phyloP scores from a whole-genome alignment of 345 rosid genomes.

The Corymbia maculata region DNA sequence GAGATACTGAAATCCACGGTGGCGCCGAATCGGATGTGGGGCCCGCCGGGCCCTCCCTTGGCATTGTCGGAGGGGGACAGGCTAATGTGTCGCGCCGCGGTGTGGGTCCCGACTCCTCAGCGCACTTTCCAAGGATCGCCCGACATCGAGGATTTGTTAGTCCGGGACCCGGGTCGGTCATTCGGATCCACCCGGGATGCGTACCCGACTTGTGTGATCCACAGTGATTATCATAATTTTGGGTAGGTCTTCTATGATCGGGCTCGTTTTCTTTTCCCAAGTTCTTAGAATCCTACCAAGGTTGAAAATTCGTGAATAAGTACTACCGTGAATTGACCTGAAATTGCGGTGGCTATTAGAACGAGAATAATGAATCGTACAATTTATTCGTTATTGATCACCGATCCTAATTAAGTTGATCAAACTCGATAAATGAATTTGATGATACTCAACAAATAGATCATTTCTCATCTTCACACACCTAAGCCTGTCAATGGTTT shows the following conservation, averaged over 20 bases:
- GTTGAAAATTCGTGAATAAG: background rate
- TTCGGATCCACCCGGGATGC: background rate
- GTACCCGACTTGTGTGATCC: background rate
- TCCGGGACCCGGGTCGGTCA: background rate
- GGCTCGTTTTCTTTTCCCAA: background rate
- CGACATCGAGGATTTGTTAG: background rate
- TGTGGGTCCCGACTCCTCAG: background rate
- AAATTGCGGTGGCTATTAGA: background rate
- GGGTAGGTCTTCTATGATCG: background rate
- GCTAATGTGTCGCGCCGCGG: background rate
- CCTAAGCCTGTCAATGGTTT: no score
- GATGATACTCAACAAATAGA: no score
- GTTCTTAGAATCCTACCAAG: background rate
- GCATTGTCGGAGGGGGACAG: background rate
- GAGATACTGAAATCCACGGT: background rate
- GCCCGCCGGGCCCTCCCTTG: background rate
- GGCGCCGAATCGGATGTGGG: background rate
- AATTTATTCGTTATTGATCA: no score
- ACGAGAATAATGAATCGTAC: background rate
- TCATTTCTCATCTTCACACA: no score
- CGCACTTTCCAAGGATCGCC: background rate
- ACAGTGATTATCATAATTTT: background rate
- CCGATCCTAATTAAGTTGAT: rapidly evolving
- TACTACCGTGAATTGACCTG: background rate
- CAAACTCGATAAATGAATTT: no score